Percentiles rank a stretch among this genome's conserved stretches.
Evolutionary conservation across 2,329 filamentous ascomycete species (phyloP).

Genomic region (Sclerotinia sclerotiorum): DNA sequence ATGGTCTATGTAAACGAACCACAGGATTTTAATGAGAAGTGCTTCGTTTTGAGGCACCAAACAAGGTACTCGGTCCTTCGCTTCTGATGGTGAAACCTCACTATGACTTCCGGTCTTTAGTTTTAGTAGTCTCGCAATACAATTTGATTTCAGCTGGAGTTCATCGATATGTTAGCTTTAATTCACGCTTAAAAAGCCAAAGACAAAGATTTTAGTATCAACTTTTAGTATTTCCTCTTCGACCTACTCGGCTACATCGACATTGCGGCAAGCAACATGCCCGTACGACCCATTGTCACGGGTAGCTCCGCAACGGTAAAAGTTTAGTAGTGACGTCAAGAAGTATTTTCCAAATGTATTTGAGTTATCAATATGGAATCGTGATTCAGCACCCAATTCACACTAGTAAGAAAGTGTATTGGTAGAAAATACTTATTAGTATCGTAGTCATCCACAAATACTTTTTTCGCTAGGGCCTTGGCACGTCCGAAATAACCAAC

Average conservation of each 20-base stretch:
- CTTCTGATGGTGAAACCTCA: slow-evolving; percentile 5
- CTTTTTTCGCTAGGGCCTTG: neutral
- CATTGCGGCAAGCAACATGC: neutral
- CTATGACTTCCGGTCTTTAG: neutral
- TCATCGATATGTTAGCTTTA: neutral
- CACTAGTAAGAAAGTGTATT: neutral
- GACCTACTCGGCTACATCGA: neutral
- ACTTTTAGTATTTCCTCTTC: neutral
- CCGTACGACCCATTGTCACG: neutral
- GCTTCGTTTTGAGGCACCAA: neutral
- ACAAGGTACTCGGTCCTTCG: neutral
- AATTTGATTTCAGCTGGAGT: slow-evolving; percentile 1
- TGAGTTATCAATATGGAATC: neutral
- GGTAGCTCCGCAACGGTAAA: neutral
- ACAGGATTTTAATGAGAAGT: neutral
- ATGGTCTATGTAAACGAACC: neutral
- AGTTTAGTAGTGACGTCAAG: neutral
- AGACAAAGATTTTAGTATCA: too few relatives aligned
- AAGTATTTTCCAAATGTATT: neutral
- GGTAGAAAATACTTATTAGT: too few relatives aligned
- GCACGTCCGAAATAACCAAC: neutral
- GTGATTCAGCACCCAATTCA: neutral
- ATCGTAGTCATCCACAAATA: too few relatives aligned
- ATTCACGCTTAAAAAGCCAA: neutral
- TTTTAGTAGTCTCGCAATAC: neutral